Percentiles rank a stretch among this genome's conserved stretches.
Conservation (phyloP, 225 moss, liverwort and hornwort genomes). For the Rhytidiadelphus loreus region DNA sequence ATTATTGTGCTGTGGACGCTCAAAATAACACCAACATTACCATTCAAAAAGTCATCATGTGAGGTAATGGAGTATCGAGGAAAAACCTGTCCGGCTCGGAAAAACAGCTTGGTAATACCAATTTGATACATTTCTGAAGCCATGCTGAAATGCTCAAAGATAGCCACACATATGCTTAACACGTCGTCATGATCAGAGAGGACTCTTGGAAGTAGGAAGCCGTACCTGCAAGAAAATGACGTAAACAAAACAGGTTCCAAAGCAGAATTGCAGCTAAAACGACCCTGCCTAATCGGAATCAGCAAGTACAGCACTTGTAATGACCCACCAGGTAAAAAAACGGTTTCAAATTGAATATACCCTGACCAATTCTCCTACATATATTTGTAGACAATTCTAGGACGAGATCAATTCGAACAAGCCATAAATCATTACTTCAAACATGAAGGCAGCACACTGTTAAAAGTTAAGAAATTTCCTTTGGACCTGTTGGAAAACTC, state of each 20-base stretch:
- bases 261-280: background rate
- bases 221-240: constrained; percentile 54
- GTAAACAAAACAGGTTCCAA: background rate
- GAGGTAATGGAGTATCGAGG: background rate
- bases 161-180: constrained; percentile 72
- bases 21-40: background rate
- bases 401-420: background rate
- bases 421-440: background rate
- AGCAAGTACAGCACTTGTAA: background rate
- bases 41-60: background rate
- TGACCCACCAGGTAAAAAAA: background rate
- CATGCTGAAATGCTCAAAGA: constrained; percentile 85
- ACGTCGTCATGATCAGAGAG: constrained; percentile 58
- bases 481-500: constrained; percentile 82
- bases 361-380: background rate
- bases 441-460: background rate
- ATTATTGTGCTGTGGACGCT: background rate
- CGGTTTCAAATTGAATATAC: background rate
- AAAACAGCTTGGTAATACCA: constrained; percentile 88
- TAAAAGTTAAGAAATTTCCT: background rate
- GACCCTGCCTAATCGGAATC: background rate
- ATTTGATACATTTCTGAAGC: constrained; percentile 96
- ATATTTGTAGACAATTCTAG: background rate
- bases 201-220: constrained; percentile 77
- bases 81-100: constrained; percentile 87